Conservation (phyloP, 192 early-diverging fungal genomes). For the Gigaspora rosea region DNA sequence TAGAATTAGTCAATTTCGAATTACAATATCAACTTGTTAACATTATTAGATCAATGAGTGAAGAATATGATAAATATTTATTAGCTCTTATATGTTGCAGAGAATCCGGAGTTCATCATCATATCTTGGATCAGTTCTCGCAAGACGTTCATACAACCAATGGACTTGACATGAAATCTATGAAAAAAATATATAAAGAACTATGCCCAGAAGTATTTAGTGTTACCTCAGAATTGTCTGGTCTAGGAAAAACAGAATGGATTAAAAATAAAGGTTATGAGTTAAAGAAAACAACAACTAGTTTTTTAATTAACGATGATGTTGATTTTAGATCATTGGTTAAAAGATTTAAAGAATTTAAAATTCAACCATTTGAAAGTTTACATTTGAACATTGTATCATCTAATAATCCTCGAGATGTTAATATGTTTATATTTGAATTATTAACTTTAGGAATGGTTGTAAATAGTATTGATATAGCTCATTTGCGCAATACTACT, state of each 20-base stretch:
- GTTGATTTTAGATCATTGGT: conserved; percentile 16
- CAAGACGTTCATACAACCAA: neutral
- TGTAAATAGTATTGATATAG: conserved; percentile 1
- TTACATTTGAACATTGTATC: conserved; percentile 31
- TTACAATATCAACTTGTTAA: conserved; percentile 30
- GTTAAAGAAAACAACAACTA: neutral
- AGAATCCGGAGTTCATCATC: neutral
- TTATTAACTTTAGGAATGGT: conserved; percentile 27
- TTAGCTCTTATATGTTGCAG: conserved; percentile 9
- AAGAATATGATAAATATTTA: neutral
- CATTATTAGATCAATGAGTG: conserved; percentile 15
- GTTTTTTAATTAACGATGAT: conserved; percentile 22
- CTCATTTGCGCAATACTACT: neutral
- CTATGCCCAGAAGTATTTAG: conserved; percentile 19
- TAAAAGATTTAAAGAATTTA: neutral
- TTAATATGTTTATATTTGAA: conserved; percentile 34
- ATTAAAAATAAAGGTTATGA: conserved; percentile 6
- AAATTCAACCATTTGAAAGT: conserved; percentile 3
- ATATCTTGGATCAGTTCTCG: neutral
- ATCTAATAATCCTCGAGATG: neutral
- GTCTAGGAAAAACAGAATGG: conserved; percentile 32
- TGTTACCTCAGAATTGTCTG: conserved; percentile 28
- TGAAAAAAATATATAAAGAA: conserved; percentile 14
- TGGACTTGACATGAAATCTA: neutral
- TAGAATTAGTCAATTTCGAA: conserved; percentile 32